These are phyloP conservation scores for Coniochaeta sp. DNA, from an alignment of 2,329 filamentous ascomycete genomes.

Conservation along the genomic window DNA sequence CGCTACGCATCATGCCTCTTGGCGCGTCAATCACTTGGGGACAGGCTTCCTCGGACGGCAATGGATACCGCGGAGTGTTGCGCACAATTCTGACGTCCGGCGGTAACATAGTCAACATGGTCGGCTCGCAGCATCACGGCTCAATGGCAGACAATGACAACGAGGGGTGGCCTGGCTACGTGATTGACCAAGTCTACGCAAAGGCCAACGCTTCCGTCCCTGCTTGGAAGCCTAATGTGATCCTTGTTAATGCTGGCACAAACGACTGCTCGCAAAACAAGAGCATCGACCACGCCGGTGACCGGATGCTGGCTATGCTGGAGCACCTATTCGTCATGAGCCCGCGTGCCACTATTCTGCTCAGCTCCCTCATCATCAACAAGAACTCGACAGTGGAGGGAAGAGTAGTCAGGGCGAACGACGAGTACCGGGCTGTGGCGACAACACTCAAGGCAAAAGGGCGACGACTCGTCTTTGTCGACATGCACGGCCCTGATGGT, in stretches of 20 bases:
- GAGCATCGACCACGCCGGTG: slow-evolving; percentile 20
- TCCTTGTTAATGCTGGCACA: slow-evolving; percentile 34
- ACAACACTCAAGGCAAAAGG: slow-evolving; percentile 16
- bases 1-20: slow-evolving; percentile 34
- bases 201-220: slow-evolving; percentile 24
- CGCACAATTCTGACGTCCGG: slow-evolving; percentile 20
- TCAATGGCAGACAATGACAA: slow-evolving; percentile 32
- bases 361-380: slow-evolving; percentile 28
- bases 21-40: slow-evolving; percentile 36
- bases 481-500: slow-evolving; percentile 27
- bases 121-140: slow-evolving; percentile 29
- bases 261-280: slow-evolving; percentile 30
- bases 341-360: slow-evolving; percentile 24
- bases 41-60: slow-evolving; percentile 23
- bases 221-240: slow-evolving; percentile 26
- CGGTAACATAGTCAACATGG: slow-evolving; percentile 29
- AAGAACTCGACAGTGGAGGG: slow-evolving; percentile 7
- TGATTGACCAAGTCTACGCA: slow-evolving; percentile 28
- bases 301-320: slow-evolving; percentile 26
- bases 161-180: slow-evolving; percentile 35
- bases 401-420: slow-evolving; percentile 25
- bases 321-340: slow-evolving; percentile 23
- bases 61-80: slow-evolving; percentile 30
- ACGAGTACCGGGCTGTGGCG: slow-evolving; percentile 21
- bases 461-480: slow-evolving; percentile 27